Conservation (phyloP, 164 flowering plant genomes). For the Warburgia ugandensis region DNA sequence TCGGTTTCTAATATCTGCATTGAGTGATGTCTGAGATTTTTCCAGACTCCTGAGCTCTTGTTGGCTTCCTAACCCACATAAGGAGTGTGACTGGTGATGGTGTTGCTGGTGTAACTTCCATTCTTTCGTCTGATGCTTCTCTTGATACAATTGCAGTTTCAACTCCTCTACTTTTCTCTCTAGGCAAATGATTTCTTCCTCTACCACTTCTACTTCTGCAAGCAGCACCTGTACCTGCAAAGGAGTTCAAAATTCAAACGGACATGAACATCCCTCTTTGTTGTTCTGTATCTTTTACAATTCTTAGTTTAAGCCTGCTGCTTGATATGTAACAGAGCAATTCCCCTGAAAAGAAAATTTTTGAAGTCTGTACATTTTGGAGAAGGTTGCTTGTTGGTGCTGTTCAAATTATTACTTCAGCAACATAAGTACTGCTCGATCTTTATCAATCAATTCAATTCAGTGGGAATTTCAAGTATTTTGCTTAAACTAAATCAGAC, state of each 20-base stretch:
- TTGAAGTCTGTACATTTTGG: too few relatives aligned
- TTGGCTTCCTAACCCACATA: slow-evolving; percentile 8
- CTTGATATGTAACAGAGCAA: too few relatives aligned
- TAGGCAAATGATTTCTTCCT: slow-evolving; percentile 12
- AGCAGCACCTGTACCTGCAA: slow-evolving; percentile 13
- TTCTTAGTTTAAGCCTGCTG: too few relatives aligned
- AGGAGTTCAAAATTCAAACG: not conserved
- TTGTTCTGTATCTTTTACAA: too few relatives aligned
- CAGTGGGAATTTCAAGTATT: not conserved
- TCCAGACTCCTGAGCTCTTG: not conserved
- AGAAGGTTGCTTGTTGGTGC: too few relatives aligned
- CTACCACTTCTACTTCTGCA: slow-evolving; percentile 9
- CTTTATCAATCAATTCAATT: too few relatives aligned
- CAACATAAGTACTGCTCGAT: too few relatives aligned
- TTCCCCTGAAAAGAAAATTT: too few relatives aligned
- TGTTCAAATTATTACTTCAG: too few relatives aligned
- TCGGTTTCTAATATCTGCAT: not conserved
- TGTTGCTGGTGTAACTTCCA: not conserved
- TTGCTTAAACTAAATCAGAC: too few relatives aligned
- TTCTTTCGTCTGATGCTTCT: slow-evolving; percentile 2
- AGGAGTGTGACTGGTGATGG: not conserved
- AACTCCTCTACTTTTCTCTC: slow-evolving; percentile 13
- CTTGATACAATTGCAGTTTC: slow-evolving; percentile 6
- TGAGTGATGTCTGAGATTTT: not conserved
- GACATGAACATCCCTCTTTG: too few relatives aligned